Conservation (phyloP, 1,284 basidiomycete species). For the Peniophora sp. region DNA sequence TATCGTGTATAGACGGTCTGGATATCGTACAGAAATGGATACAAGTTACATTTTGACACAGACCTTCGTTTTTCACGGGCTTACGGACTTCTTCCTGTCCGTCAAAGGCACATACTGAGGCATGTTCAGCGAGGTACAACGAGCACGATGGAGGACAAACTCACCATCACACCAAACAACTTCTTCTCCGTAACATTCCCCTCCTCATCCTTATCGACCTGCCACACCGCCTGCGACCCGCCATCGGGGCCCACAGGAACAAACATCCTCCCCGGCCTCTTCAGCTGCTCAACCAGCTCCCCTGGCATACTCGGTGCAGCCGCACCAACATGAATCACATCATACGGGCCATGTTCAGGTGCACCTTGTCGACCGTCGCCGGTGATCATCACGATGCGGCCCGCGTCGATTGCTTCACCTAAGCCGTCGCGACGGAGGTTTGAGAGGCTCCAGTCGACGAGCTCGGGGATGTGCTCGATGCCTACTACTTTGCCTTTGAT, state of each 20-base stretch:
- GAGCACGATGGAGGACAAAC: conserved; percentile 17
- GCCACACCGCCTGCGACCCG: conserved; percentile 53
- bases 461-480: conserved; percentile 84
- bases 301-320: conserved; percentile 77
- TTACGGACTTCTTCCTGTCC: conserved; percentile 16
- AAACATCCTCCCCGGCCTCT: conserved; percentile 84
- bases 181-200: conserved; percentile 63
- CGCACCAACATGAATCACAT: conserved; percentile 93
- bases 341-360: conserved; percentile 46
- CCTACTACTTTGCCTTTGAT: conserved; percentile 69
- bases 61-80: too few relatives aligned
- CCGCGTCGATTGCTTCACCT: conserved; percentile 38
- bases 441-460: conserved; percentile 60
- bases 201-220: conserved; percentile 73
- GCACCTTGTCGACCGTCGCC: conserved; percentile 81
- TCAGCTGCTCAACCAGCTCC: conserved; percentile 74
- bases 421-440: conserved; percentile 73
- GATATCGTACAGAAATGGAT: too few relatives aligned
- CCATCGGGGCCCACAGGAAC: conserved; percentile 73
- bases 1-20: too few relatives aligned
- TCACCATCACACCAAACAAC: conserved; percentile 78
- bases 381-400: conserved; percentile 53
- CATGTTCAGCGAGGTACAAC: not conserved
- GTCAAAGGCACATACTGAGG: conserved; percentile 27
- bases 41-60: not conserved